Evolutionary conservation across 2,329 filamentous ascomycete genomes (phyloP).

Genomic region (Thermoascus crustaceus): DNA sequence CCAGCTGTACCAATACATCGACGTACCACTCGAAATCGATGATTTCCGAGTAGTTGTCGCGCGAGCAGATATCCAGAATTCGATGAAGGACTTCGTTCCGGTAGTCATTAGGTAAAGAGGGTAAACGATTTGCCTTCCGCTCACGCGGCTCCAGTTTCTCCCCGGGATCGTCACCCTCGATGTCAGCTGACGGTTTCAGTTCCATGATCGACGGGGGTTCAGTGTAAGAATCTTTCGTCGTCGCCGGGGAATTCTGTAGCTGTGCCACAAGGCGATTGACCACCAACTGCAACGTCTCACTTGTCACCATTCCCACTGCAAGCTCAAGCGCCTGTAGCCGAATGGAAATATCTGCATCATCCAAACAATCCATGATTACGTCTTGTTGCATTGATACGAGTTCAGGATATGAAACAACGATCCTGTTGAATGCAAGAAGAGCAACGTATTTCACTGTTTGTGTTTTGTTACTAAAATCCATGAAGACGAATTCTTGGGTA

Average conservation of each 20-base stretch:
- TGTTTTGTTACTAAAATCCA: conserved; percentile 6
- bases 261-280: conserved; percentile 84
- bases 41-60: conserved; percentile 77
- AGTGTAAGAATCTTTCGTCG: conserved; percentile 38
- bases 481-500: conserved; percentile 14
- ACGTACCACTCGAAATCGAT: conserved; percentile 97
- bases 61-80: conserved; percentile 82
- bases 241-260: conserved; percentile 57
- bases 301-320: conserved; percentile 86
- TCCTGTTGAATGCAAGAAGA: conserved; percentile 88
- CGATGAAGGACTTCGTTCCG: conserved; percentile 70
- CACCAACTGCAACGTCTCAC: conserved; percentile 73
- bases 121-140: conserved; percentile 41
- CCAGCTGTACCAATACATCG: conserved; percentile 75
- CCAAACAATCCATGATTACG: conserved; percentile 92
- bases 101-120: conserved; percentile 77
- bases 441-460: conserved; percentile 88
- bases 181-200: conserved; percentile 44
- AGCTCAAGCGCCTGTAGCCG: conserved; percentile 85
- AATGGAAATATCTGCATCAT: conserved; percentile 93
- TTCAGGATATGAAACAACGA: conserved; percentile 78
- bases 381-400: conserved; percentile 90
- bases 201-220: conserved; percentile 27
- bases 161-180: conserved; percentile 51
- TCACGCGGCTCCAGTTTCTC: conserved; percentile 47